Evolutionary conservation across 345 rosid genomes (phyloP).

Genomic region (Erodium maritimum): DNA sequence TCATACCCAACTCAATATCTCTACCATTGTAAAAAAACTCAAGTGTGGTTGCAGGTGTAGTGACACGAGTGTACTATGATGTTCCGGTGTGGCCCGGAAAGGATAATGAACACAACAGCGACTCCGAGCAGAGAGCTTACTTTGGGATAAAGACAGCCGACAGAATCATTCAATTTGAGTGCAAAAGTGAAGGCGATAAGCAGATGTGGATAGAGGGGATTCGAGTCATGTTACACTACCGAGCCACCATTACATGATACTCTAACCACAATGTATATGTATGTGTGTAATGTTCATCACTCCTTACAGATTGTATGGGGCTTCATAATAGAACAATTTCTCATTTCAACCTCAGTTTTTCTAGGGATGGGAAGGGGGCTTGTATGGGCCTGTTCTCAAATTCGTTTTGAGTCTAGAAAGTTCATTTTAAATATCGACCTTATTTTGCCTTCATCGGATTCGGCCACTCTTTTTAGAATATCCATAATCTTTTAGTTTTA

Average conservation of each 20-base stretch:
- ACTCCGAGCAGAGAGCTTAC: constrained; percentile 38
- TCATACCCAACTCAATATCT: constrained; percentile 9
- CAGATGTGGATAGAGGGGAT: constrained; percentile 76
- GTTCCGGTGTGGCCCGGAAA: constrained; percentile 57
- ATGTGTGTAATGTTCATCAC: too few species aligned
- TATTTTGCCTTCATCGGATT: too few species aligned
- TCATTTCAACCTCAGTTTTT: too few species aligned
- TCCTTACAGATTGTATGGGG: too few species aligned
- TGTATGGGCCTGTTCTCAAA: too few species aligned
- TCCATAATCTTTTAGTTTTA: too few species aligned
- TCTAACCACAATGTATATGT: too few species aligned
- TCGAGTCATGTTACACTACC: constrained; percentile 44
- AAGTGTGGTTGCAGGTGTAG: constrained; percentile 37
- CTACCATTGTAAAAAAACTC: constrained; percentile 2
- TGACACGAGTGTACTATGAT: constrained; percentile 49
- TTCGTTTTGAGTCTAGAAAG: too few species aligned
- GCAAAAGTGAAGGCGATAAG: constrained; percentile 50
- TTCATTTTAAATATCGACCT: too few species aligned
- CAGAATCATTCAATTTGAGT: constrained; percentile 76
- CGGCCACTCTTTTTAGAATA: too few species aligned
- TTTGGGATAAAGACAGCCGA: constrained; percentile 64
- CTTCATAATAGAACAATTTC: too few species aligned
- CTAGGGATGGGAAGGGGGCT: too few species aligned
- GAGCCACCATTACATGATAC: constrained; percentile 20
- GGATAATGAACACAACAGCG: constrained; percentile 24